Conservation (phyloP, 495 filamentous ascomycete genomes). For the Chlorociboria aeruginascens region DNA sequence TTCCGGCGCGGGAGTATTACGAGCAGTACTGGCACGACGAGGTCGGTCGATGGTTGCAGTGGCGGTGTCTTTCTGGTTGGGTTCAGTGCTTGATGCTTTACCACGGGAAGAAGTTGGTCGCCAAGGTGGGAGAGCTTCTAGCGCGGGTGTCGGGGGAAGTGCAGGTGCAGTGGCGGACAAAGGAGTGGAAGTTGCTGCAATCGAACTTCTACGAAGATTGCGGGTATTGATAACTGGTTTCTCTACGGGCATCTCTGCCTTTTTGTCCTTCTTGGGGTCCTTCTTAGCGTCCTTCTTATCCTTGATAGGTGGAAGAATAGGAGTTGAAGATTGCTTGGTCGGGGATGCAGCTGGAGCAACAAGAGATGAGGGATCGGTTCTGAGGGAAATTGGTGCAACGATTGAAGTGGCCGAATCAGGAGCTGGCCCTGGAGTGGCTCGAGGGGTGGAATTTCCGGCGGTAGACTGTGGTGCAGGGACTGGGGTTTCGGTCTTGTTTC, state of each 20-base stretch:
- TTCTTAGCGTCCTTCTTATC: constrained; percentile 27
- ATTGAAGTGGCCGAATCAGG: constrained; percentile 2
- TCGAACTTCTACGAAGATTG: background rate
- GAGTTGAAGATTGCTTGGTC: constrained; percentile 36
- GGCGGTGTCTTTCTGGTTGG: constrained; percentile 16
- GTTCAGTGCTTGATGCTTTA: constrained; percentile 38
- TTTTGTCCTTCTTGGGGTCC: constrained; percentile 23
- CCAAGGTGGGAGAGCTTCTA: constrained; percentile 8
- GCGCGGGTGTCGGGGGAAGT: constrained; percentile 5
- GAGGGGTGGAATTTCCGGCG: constrained; percentile 1
- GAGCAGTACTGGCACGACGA: constrained; percentile 43
- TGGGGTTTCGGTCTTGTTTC: constrained; percentile 44
- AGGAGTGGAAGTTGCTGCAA: constrained; percentile 8
- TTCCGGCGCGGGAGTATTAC: constrained; percentile 37
- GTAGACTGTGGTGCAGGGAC: constrained; percentile 30
- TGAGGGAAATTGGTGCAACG: background rate
- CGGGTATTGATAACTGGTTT: constrained; percentile 12
- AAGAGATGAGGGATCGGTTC: background rate
- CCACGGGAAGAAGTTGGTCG: constrained; percentile 32
- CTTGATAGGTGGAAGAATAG: constrained; percentile 36
- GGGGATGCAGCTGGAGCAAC: constrained; percentile 1
- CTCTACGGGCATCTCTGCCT: constrained; percentile 21
- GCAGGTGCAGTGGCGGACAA: constrained; percentile 4
- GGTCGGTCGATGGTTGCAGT: constrained; percentile 36
- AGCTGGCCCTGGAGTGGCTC: constrained; percentile 1